Evolutionary conservation across 2,329 filamentous ascomycete genomes (phyloP), one percentile per base, ranked within the genome.

Genomic region (Colletotrichum trifolii): DNA sequence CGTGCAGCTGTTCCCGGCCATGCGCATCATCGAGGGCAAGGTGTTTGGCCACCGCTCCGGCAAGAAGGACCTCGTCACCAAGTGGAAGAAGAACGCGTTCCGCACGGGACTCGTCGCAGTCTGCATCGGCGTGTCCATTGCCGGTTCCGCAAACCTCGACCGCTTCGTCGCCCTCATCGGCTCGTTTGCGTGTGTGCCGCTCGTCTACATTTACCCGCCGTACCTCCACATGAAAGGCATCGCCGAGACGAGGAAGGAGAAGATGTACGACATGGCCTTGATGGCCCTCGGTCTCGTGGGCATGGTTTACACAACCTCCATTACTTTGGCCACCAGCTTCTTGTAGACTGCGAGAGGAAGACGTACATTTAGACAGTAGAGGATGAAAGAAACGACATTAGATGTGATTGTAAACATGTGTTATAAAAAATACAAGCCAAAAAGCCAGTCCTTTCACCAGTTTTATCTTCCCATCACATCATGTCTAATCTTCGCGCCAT

Each of bases 131-230:
- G 81, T 93, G 47, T 83, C 89, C 13, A 86, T 90, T 11, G 70
- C 87, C 2, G 90, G 90, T 13, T 88, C 90, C 0, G 87, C 84
- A 46, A 89, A 92, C 73, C 78, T 93, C 66, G 90, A 93, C 81
- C 98, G 98, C 79, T 99, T 99, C 76, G 96, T 99, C 38, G 91
- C 94, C 25, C 85, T 99, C 43, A 94, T 99, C 17, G 96, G 96
- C 69, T 97, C 94, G 78, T 99, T 99, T 82, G 96, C 96, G 67
- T 99, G 96, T 76, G 96, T 99, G 71, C 96, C 96, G 48, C 82
- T 99, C 63, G 96, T 98, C 67, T 98, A 96, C 76, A 91, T 93
- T 64, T 93, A 93, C 72, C 91, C 91, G 47, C 85, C 91, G 0
- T 89, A 84, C 67, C 73, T 94, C 71, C 91, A 94, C 74, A 90